These are phyloP conservation scores for Oldenlandia corymbosa DNA, from an alignment of 257 asterid species.

Conservation along the genomic window DNA sequence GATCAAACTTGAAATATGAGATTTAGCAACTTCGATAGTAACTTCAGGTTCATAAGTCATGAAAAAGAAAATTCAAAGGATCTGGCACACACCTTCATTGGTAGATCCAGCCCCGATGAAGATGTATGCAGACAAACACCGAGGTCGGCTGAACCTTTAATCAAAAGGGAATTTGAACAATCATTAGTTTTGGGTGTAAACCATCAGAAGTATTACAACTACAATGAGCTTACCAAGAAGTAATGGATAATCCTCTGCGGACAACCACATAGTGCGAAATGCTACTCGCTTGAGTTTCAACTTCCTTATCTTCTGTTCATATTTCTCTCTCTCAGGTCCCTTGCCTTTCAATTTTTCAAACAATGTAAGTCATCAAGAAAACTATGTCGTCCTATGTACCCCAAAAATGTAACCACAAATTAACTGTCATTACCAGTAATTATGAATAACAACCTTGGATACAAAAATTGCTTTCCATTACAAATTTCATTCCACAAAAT, in stretches of 20 bases:
- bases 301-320: slow-evolving; percentile 71
- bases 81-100: slow-evolving; percentile 69
- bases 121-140: slow-evolving; percentile 97
- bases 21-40: slow-evolving; percentile 2
- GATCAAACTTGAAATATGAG: slow-evolving; percentile 14
- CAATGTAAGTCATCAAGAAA: neutral
- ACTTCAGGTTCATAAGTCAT: slow-evolving; percentile 3
- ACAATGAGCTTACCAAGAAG: slow-evolving; percentile 69
- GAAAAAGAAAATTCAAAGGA: slow-evolving; percentile 14
- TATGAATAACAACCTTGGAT: slow-evolving; percentile 82
- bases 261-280: slow-evolving; percentile 92
- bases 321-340: slow-evolving; percentile 97
- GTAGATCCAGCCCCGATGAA: slow-evolving; percentile 91
- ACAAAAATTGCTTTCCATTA: slow-evolving; percentile 49
- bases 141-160: slow-evolving; percentile 84
- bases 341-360: slow-evolving; percentile 47
- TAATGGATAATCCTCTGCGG: slow-evolving; percentile 92
- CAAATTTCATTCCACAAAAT: slow-evolving; percentile 57
- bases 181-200: slow-evolving; percentile 1
- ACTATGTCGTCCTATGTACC: neutral
- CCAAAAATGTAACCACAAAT: neutral
- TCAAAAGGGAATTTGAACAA: slow-evolving; percentile 16
- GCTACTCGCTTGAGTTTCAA: slow-evolving; percentile 86
- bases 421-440: slow-evolving; percentile 65
- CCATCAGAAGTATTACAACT: slow-evolving; percentile 5